Evolutionary conservation across 306 rosid genomes (phyloP).

Genomic region (Urtica urens): DNA sequence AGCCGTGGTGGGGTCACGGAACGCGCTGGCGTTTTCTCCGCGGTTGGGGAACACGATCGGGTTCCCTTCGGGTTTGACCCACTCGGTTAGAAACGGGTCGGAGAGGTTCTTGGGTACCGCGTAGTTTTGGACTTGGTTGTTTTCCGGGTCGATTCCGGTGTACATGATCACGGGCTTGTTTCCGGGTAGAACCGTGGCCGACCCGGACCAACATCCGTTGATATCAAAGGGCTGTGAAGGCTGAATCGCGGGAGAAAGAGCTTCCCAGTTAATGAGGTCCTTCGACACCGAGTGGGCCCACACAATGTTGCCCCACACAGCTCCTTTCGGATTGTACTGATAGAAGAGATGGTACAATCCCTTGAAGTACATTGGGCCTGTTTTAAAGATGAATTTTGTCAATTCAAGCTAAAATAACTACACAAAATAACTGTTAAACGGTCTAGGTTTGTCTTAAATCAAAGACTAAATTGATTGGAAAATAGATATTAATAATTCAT

Average conservation of each 20-base stretch:
- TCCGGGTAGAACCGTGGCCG: slow-evolving; percentile 58
- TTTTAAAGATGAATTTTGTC: neutral
- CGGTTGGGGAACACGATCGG: slow-evolving; percentile 25
- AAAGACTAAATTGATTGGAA: too few relatives aligned
- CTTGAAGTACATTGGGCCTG: slow-evolving; percentile 68
- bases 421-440: too few relatives aligned
- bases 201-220: slow-evolving; percentile 88
- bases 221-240: slow-evolving; percentile 68
- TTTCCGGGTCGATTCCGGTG: slow-evolving; percentile 41
- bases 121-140: slow-evolving; percentile 51
- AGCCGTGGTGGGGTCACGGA: slow-evolving; percentile 87
- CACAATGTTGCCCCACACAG: slow-evolving; percentile 89
- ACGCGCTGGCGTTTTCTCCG: slow-evolving; percentile 28
- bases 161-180: slow-evolving; percentile 57
- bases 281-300: slow-evolving; percentile 88
- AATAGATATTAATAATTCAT: too few relatives aligned
- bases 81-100: slow-evolving; percentile 45
- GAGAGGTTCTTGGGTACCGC: slow-evolving; percentile 49
- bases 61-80: slow-evolving; percentile 59
- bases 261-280: slow-evolving; percentile 63
- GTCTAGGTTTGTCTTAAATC: too few relatives aligned
- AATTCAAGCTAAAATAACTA: neutral
- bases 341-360: slow-evolving; percentile 80
- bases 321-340: slow-evolving; percentile 76
- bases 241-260: slow-evolving; percentile 41